A percentile compares a stretch with the other conserved stretches of the same genome.
Evolutionary conservation across 139 green algal genomes (phyloP).

Genomic region (Chlamydomonas schloesseri): DNA sequence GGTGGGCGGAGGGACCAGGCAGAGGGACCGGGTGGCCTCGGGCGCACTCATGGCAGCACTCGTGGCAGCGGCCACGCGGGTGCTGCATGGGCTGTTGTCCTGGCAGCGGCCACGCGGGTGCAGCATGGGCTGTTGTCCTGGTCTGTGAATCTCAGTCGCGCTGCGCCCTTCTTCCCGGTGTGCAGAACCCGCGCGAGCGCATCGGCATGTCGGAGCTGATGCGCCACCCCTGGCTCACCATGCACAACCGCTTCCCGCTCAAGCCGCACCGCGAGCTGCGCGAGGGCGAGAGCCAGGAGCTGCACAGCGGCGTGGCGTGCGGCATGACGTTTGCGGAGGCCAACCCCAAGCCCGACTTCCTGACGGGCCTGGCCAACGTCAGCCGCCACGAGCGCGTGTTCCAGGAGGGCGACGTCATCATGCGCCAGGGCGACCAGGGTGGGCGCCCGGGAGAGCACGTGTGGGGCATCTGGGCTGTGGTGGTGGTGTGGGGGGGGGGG

Average conservation of each 20-base stretch:
- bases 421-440: conserved; percentile 63
- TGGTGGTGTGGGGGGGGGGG: background rate
- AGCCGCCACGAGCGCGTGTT: conserved; percentile 57
- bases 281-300: conserved; percentile 55
- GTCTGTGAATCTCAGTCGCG: too few species aligned
- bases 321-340: conserved; percentile 36
- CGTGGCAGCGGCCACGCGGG: too few species aligned
- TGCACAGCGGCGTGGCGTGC: conserved; percentile 32
- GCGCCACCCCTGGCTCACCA: conserved; percentile 82
- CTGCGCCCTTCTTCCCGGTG: too few species aligned
- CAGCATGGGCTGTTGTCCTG: too few species aligned
- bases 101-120: too few species aligned
- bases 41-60: too few species aligned
- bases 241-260: conserved; percentile 54
- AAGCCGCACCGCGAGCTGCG: conserved; percentile 51
- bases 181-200: conserved; percentile 79
- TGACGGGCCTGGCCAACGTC: conserved; percentile 40
- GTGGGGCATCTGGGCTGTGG: too few species aligned
- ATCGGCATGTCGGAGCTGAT: conserved; percentile 77
- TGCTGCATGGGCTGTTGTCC: too few species aligned
- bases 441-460: too few species aligned
- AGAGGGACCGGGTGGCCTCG: too few species aligned
- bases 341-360: conserved; percentile 51
- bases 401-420: conserved; percentile 65
- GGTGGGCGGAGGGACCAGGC: too few species aligned